A percentile compares a stretch with the other conserved stretches of the same genome.
Conservation (phyloP, 805 yeast species). For the Kodamaea neixiangensis region DNA sequence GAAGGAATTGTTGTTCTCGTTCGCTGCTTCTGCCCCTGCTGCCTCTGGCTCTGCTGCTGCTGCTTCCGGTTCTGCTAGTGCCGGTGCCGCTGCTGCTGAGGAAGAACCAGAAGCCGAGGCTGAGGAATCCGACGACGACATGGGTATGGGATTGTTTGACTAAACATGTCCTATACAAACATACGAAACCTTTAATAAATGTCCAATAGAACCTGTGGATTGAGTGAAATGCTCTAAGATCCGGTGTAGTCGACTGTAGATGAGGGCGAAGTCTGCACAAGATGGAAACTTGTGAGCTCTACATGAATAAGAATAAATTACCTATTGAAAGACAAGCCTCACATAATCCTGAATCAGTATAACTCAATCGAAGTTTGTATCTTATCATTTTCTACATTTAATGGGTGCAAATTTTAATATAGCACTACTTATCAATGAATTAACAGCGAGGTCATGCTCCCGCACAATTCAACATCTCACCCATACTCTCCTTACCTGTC, state of each 20-base stretch:
- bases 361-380: too few relatives aligned
- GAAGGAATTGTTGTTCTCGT: conserved; percentile 67
- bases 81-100: conserved; percentile 58
- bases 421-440: too few relatives aligned
- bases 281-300: too few relatives aligned
- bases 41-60: conserved; percentile 37
- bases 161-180: conserved; percentile 19
- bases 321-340: too few relatives aligned
- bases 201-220: background rate
- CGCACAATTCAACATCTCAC: background rate
- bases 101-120: conserved; percentile 24
- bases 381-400: too few relatives aligned
- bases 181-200: background rate
- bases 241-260: background rate
- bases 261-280: too few relatives aligned
- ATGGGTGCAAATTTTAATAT: too few relatives aligned
- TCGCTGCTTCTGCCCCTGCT: conserved; percentile 51
- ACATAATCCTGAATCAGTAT: too few relatives aligned
- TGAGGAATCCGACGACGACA: conserved; percentile 27
- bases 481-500: background rate
- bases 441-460: too few relatives aligned
- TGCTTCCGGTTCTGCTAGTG: conserved; percentile 30
- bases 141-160: conserved; percentile 36
- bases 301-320: too few relatives aligned
- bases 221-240: background rate